Percentiles rank a stretch among this genome's conserved stretches.
Evolutionary conservation across 1,284 basidiomycete genomes (phyloP).

Genomic region (Tilletia caries): DNA sequence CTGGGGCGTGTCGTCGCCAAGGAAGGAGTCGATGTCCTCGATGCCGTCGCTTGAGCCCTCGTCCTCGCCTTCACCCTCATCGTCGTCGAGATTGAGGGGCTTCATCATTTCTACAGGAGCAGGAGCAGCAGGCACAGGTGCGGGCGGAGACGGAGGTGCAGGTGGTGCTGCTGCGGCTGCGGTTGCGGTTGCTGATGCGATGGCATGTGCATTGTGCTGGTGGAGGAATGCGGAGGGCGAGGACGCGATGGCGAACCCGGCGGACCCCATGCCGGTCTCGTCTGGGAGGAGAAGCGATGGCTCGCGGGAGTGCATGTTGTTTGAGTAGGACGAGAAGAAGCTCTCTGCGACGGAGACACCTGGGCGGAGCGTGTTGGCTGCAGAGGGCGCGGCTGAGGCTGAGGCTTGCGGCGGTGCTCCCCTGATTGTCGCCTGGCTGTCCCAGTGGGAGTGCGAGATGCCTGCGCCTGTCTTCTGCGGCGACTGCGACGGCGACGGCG

Average conservation of each 20-base stretch:
- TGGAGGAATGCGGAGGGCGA: neutral
- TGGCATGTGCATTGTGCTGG: conserved; percentile 8
- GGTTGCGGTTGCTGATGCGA: neutral
- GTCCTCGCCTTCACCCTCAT: neutral
- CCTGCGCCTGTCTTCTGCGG: neutral
- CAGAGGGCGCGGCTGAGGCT: neutral
- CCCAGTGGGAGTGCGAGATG: conserved; percentile 2
- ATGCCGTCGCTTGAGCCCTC: neutral
- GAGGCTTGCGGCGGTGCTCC: neutral
- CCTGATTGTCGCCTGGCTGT: conserved; percentile 7
- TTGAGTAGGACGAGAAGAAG: neutral
- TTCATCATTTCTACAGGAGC: no score
- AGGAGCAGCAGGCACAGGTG: no score
- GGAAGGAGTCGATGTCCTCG: conserved; percentile 12
- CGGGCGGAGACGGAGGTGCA: neutral
- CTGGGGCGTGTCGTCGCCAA: conserved; percentile 7
- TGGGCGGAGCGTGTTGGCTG: neutral
- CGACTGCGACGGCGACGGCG: neutral
- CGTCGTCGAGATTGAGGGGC: neutral
- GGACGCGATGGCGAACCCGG: neutral
- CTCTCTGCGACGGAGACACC: conserved; percentile 2
- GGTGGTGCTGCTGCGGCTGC: neutral
- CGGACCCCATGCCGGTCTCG: neutral
- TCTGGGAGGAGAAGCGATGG: conserved; percentile 6
- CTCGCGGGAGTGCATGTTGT: neutral